Evolutionary conservation across 257 asterid genomes (phyloP), one percentile per base, ranked within the genome.

Genomic region (Nicotiana sylvestris): DNA sequence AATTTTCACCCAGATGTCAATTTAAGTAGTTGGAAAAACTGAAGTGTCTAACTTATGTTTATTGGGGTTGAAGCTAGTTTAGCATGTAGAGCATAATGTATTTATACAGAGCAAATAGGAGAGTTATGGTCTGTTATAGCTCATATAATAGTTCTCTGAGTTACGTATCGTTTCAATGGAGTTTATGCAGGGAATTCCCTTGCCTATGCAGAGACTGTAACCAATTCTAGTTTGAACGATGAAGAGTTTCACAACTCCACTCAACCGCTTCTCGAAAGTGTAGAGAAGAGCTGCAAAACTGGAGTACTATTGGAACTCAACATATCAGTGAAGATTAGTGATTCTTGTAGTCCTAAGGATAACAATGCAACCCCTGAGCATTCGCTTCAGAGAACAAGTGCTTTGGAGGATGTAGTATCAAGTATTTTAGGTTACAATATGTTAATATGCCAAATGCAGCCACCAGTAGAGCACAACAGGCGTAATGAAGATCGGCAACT

Each of bases 361-460:
- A 83, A 78, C 81, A 81, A 25, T 83, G 83, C 83, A 43, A 68
- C 82, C 6, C 15, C 66, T 17, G 92, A 86, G 72, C 64, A 78
- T 81, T 85, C 92, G 1, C 82, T 81, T 53, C 85, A 78, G 64
- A 93, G 83, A 78, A 85, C 86, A 37, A 85, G 90, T 84, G 84
- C 82, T 82, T 15, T 87, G 56, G 92, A 93, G 80, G 95, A 94
- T 51, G 81, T 85, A 17, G 60, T 87, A 25, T 89, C 92, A n/a
- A 46, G 80, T 39, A 32, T 93, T 15, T 84, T 94, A 80, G 97
- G 89, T 27, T 83, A 90, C 66, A 83, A 86, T 29, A 80, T 91
- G 3, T 55, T 81, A 9, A 81, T 83, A n/a, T 96, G 99, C 82
- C 88, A 78, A 65, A 53, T 85, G 35, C 88, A 81, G 18, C 85